A percentile compares a stretch with the other conserved stretches of the same genome.
Conservation (phyloP, 2,329 filamentous ascomycete genomes). For the Leptographium procerum region DNA sequence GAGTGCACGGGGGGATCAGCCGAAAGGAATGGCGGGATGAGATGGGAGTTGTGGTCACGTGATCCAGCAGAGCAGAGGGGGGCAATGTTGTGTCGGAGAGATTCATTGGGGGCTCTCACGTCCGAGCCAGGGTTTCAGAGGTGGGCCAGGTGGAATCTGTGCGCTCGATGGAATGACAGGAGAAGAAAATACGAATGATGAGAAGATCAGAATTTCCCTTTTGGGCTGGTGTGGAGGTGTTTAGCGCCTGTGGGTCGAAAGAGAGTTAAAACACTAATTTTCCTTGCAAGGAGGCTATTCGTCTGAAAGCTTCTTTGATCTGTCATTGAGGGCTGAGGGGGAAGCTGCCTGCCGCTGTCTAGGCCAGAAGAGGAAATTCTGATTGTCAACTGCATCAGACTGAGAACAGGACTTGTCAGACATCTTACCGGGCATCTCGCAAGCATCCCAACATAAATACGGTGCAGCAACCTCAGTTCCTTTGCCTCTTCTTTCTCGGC, state of each 20-base stretch:
- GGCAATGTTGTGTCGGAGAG: too few species aligned
- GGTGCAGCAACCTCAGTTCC: not conserved
- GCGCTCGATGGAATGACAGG: not conserved
- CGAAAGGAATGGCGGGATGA: not conserved
- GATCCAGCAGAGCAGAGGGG: too few species aligned
- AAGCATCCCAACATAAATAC: not conserved
- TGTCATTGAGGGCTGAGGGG: not conserved
- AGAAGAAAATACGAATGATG: not conserved
- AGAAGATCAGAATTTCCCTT: not conserved
- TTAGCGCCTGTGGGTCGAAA: not conserved
- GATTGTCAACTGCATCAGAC: not conserved
- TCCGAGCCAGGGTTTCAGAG: not conserved
- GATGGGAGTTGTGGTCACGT: not conserved
- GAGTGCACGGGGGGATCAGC: not conserved
- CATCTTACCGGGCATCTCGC: too few species aligned
- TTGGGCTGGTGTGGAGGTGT: not conserved
- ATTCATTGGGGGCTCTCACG: not conserved
- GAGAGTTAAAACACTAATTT: not conserved
- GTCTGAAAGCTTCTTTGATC: not conserved
- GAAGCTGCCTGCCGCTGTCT: not conserved
- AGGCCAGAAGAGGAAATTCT: not conserved
- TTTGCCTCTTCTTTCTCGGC: not conserved
- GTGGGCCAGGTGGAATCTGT: not conserved
- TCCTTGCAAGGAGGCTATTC: not conserved
- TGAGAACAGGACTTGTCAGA: not conserved